Evolutionary conservation across 2,329 filamentous ascomycete genomes (phyloP), one percentile per base, ranked within the genome.

Genomic region (Exophiala aquamarina): DNA sequence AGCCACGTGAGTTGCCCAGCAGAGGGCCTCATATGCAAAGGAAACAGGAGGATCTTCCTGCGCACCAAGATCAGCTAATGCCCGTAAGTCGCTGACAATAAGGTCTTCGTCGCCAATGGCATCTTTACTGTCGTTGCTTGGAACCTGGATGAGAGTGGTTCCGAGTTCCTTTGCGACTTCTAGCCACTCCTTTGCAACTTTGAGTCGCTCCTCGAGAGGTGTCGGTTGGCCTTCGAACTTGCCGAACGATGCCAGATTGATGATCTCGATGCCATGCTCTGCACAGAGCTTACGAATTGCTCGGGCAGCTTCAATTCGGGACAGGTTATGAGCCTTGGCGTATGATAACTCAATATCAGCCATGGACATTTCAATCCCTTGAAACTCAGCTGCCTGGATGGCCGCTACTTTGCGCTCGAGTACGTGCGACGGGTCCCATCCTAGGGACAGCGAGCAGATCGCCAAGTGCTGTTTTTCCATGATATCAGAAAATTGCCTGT

Each of bases 371-470:
- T 91, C 87, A 54, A 92, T 78, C 44, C 85, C 86, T 49, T 76
- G 64, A 62, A 89, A 81, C n/a, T 82, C 83, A 56, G 84, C 75
- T 44, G 74, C 70, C 4, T 77, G 71, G 5, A 87, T 86, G 69
- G 82, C 79, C 62, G 82, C 74, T 41, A 92, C 77, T 62, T 90
- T 91, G 61, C 77, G 69, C 2, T 74, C 66, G 17, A 92, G 73
- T 17, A 74, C 72, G 65, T 92, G 87, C 4, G 29, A n/a, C 52
- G 84, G 80, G 61, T 84, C 84, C 61, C 81, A 82, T 33, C 87
- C 86, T 1, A 91, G 75, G 40, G 86, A 90, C 76, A 89, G 86
- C 50, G 84, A 86, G 49, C 82, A 82, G 62, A 91, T 89, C 31
- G 77, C 85, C 13, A 50, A 28, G 26, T 43, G 32, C 14, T 35